Evolutionary conservation across 176 grass and related monocot species (phyloP).

Genomic region (Oryza meridionalis): DNA sequence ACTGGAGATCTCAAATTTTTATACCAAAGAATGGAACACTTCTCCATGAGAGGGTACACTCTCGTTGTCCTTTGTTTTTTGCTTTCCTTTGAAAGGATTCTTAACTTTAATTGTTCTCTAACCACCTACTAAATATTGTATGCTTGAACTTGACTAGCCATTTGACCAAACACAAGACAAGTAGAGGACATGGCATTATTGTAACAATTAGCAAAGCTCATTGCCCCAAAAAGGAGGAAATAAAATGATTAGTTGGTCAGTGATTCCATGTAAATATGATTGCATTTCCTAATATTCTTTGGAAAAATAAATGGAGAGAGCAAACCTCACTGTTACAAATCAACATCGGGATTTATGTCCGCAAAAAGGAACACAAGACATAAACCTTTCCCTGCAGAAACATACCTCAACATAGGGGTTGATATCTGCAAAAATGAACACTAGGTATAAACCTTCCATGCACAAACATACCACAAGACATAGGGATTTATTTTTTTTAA

Average conservation of each 20-base stretch:
- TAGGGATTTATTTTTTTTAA: too few relatives aligned
- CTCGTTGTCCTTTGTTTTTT: conserved; percentile 40
- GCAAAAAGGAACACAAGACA: not conserved
- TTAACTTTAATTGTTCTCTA: conserved; percentile 48
- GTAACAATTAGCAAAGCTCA: not conserved
- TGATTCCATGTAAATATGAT: not conserved
- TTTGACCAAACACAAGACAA: conserved; percentile 32
- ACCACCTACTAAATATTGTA: conserved; percentile 47
- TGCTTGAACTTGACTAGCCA: not conserved
- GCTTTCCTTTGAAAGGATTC: conserved; percentile 37
- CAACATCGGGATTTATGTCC: not conserved
- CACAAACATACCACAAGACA: too few relatives aligned
- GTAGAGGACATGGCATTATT: conserved; percentile 19
- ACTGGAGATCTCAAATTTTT: conserved; percentile 22
- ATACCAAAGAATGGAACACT: conserved; percentile 27
- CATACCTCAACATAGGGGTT: too few relatives aligned
- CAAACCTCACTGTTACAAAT: not conserved
- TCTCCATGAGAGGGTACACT: conserved; percentile 46
- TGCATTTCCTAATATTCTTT: not conserved
- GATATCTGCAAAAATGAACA: too few relatives aligned
- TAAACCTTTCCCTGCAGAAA: not conserved
- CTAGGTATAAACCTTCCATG: too few relatives aligned
- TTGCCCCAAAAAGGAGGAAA: conserved; percentile 26
- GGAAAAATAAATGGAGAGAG: not conserved
- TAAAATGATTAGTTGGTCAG: not conserved